These are phyloP conservation scores for Colletotrichum orbiculare DNA, from an alignment of 2,329 filamentous ascomycete species.

Conservation along the genomic window DNA sequence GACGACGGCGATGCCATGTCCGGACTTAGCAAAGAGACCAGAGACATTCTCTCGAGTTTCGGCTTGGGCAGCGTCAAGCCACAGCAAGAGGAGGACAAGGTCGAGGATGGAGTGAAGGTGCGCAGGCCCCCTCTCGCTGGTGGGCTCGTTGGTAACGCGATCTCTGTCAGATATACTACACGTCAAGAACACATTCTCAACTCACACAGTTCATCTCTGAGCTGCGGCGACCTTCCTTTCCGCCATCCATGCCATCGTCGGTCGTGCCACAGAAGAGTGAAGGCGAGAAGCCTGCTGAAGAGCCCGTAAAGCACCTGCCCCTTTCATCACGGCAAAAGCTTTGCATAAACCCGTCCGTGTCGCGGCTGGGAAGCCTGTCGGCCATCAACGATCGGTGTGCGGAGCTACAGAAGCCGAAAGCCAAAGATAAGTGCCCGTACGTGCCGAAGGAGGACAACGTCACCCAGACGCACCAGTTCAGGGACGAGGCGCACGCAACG, in stretches of 20 bases:
- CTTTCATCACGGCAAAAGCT: constrained; percentile 87
- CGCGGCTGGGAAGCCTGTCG: constrained; percentile 74
- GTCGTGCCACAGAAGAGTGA: constrained; percentile 40
- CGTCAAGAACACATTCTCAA: constrained; percentile 92
- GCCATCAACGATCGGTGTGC: constrained; percentile 95
- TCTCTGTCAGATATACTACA: constrained; percentile 78
- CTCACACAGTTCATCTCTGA: constrained; percentile 89
- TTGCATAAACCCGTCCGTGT: constrained; percentile 90
- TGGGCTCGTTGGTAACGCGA: constrained; percentile 44
- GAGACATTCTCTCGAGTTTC: constrained; percentile 76
- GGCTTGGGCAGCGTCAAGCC: constrained; percentile 55
- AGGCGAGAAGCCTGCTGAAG: constrained; percentile 39
- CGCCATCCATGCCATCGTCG: constrained; percentile 71
- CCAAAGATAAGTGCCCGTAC: constrained; percentile 77
- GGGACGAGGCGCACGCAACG: constrained; percentile 84
- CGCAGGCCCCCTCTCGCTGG: constrained; percentile 32
- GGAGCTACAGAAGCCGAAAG: constrained; percentile 83
- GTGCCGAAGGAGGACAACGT: constrained; percentile 83
- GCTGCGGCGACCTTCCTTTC: constrained; percentile 80
- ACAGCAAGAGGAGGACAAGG: constrained; percentile 56
- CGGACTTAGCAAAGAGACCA: constrained; percentile 79
- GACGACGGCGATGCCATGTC: constrained; percentile 54
- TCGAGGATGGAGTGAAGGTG: constrained; percentile 76
- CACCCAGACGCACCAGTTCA: constrained; percentile 79
- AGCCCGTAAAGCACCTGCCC: constrained; percentile 79